A percentile compares a stretch with the other conserved stretches of the same genome.
These are phyloP conservation scores for Apium graveolens DNA, from an alignment of 129 eudicot species.

Conservation along the genomic window DNA sequence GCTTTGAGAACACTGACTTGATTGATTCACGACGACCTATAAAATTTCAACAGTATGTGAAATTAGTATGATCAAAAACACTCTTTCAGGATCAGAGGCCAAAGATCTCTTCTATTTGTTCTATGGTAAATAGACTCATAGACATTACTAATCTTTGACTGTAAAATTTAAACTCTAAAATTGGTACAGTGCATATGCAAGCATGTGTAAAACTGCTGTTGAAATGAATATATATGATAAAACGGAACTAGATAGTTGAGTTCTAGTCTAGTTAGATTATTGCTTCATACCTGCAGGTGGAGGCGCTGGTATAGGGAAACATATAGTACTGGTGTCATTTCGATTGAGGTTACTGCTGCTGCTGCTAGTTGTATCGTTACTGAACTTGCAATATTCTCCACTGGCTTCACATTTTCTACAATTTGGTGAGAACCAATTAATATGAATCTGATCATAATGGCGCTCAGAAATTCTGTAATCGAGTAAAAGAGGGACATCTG, in stretches of 20 bases:
- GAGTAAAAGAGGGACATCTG: neutral
- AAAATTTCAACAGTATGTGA: neutral
- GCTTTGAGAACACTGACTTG: neutral
- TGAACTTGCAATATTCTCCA: neutral
- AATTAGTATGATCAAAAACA: neutral
- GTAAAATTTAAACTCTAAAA: neutral
- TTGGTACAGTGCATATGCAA: neutral
- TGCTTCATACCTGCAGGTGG: neutral
- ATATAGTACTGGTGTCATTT: neutral
- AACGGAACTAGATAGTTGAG: neutral
- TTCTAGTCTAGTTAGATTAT: neutral
- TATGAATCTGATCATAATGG: neutral
- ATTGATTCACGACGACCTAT: neutral
- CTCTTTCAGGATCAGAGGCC: neutral
- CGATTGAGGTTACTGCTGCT: neutral
- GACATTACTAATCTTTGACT: neutral
- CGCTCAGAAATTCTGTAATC: neutral
- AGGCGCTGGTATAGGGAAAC: slow-evolving; percentile 1
- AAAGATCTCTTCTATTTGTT: neutral
- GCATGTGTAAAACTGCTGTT: neutral
- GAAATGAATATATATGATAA: neutral
- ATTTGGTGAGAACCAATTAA: slow-evolving; percentile 7
- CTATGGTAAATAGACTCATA: neutral
- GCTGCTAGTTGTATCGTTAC: neutral
- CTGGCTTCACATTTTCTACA: slow-evolving; percentile 12